Evolutionary conservation across 352 stramenopile genomes (phyloP), one percentile per base, ranked within the genome.

Genomic region (Pythium monospermum): DNA sequence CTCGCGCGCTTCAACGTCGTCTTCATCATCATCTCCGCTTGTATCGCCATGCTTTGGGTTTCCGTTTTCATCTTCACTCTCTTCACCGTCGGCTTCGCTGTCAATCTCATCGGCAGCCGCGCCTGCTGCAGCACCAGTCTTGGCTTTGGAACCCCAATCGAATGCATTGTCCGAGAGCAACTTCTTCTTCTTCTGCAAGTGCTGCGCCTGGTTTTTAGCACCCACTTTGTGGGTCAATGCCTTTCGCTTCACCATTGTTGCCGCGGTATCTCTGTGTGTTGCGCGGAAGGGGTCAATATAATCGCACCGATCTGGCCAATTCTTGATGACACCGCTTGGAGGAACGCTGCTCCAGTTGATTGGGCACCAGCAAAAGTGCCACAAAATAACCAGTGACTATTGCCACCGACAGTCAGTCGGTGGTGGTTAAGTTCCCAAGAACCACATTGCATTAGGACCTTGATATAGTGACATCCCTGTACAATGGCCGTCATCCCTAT

Each of bases 91-190:
- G 4, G 63, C 72, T 26, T 91, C 82, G 49, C 65, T 87, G 59
- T 92, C 82, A 18, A 77, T 90, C 25, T 74, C 77, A 45, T 91
- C 85, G 36, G 84, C 72, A 33, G 87, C 73, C 47, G 65, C 66
- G 6, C 33, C 48, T 30, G 36, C 52, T 38, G 31, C 13, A 12
- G 30, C 31, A 22, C 19, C 64, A 11, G 73, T 72, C 8, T 54
- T 36, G 13, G 22, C 64, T 13, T 31, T 45, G 39, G 19, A 12
- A 35, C 38, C 54, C 80, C 83, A 93, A 59, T 91, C 78, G 52
- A 93, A 93, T n/a, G 83, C 79, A 19, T 82, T 71, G 39, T 88
- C 83, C 8, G 61, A 64, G n/a, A 91, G 49, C 38, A 68, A 53
- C 51, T 73, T 68, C 45, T 80, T 82, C 46, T 79, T 78, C 71